Evolutionary conservation across 2,329 filamentous ascomycete genomes (phyloP).

Genomic region (Helminthosporium solani): DNA sequence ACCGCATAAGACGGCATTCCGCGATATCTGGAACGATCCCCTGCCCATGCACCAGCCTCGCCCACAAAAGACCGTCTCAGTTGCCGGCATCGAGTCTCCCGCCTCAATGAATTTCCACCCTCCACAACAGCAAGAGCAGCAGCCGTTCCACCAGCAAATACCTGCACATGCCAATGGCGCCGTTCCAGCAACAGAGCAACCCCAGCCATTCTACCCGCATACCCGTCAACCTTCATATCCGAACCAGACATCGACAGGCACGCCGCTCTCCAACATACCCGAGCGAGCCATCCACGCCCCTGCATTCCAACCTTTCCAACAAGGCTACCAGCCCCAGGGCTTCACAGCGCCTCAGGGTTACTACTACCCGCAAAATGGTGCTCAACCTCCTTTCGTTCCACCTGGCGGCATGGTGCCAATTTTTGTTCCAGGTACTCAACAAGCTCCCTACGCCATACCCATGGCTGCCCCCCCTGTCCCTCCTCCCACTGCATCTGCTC

Average conservation of each 20-base stretch:
- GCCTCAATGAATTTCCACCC: constrained; percentile 60
- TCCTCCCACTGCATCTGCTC: constrained; percentile 36
- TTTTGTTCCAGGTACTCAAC: constrained; percentile 60
- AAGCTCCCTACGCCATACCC: constrained; percentile 46
- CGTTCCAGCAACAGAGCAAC: constrained; percentile 50
- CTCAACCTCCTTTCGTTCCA: constrained; percentile 45
- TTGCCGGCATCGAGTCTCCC: constrained; percentile 89
- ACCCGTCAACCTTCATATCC: constrained; percentile 68
- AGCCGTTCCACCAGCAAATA: constrained; percentile 94
- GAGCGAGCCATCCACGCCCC: constrained; percentile 89
- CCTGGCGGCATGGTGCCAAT: constrained; percentile 53
- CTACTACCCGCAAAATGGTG: constrained; percentile 60
- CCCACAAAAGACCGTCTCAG: constrained; percentile 90
- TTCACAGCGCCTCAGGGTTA: constrained; percentile 50
- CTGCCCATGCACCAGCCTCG: constrained; percentile 90
- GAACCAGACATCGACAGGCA: constrained; percentile 70
- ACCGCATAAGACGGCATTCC: constrained; percentile 57
- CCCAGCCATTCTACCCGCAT: constrained; percentile 58
- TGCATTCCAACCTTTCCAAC: constrained; percentile 71
- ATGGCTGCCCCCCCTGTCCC: constrained; percentile 35
- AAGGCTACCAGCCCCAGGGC: constrained; percentile 53
- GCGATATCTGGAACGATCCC: constrained; percentile 60
- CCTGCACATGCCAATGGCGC: constrained; percentile 68
- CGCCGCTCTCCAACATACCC: constrained; percentile 86
- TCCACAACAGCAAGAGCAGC: constrained; percentile 68